A percentile compares a stretch with the other conserved stretches of the same genome.
Conservation (phyloP, 768 basidiomycete species). For the Lenzites betulinus region DNA sequence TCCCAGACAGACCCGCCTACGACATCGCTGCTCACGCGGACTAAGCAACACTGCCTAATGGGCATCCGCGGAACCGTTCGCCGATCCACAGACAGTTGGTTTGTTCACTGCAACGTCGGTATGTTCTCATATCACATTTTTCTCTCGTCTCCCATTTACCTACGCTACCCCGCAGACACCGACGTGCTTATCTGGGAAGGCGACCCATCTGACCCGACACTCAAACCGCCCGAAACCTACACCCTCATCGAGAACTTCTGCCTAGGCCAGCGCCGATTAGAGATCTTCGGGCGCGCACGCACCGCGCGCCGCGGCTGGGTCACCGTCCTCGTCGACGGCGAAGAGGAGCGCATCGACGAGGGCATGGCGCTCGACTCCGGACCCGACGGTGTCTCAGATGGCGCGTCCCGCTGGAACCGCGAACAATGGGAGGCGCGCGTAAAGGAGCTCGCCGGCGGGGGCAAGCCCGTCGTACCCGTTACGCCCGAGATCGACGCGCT, state of each 20-base stretch:
- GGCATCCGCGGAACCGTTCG: conserved; percentile 97
- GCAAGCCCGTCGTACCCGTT: conserved; percentile 68
- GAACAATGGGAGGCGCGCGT: conserved; percentile 67
- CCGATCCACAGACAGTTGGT: conserved; percentile 91
- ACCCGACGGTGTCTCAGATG: conserved; percentile 24
- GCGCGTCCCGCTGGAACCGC: conserved; percentile 56
- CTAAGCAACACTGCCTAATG: conserved; percentile 96
- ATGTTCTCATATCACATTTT: conserved; percentile 30
- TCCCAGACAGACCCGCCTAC: conserved; percentile 81
- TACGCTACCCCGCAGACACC: conserved; percentile 60
- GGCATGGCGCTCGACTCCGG: conserved; percentile 33
- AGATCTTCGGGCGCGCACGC: conserved; percentile 76
- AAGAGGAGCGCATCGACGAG: conserved; percentile 52
- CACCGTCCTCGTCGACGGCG: conserved; percentile 70
- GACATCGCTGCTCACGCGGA: conserved; percentile 81
- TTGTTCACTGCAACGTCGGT: conserved; percentile 98
- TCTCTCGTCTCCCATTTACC: conserved; percentile 19
- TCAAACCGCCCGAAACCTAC: conserved; percentile 95
- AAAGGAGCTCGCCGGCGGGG: conserved; percentile 52
- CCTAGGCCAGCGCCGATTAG: conserved; percentile 87
- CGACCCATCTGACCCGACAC: conserved; percentile 78
- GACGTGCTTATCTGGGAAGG: conserved; percentile 97
- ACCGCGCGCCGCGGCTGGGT: conserved; percentile 90
- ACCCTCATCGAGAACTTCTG: conserved; percentile 97
- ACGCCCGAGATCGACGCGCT: conserved; percentile 81